A percentile compares a stretch with the other conserved stretches of the same genome.
These are phyloP conservation scores for Cytospora leucostoma DNA, from an alignment of 2,329 filamentous ascomycete genomes.

Conservation along the genomic window DNA sequence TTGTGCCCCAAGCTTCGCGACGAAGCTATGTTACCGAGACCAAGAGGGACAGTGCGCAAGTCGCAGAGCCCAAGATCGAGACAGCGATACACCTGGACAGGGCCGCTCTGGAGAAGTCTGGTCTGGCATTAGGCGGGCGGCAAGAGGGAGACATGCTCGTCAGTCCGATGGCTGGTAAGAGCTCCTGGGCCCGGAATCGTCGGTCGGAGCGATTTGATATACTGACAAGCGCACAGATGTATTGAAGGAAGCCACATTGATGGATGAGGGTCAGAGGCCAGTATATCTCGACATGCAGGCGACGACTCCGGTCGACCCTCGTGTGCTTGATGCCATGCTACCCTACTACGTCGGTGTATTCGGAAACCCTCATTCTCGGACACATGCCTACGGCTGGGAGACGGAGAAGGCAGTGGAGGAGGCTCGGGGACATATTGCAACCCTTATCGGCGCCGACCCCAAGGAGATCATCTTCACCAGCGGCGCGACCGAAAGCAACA, in stretches of 20 bases:
- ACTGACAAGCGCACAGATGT: conserved; percentile 55
- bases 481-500: conserved; percentile 97
- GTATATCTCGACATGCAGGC: conserved; percentile 99
- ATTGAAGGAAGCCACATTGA: conserved; percentile 85
- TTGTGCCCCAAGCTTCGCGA: conserved; percentile 33
- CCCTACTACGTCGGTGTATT: conserved; percentile 92
- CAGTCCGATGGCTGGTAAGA: conserved; percentile 72
- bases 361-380: conserved; percentile 95
- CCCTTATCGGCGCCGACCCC: conserved; percentile 86
- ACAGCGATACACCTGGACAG: conserved; percentile 85
- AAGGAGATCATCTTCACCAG: conserved; percentile 99
- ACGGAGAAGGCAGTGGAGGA: conserved; percentile 91
- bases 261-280: conserved; percentile 89
- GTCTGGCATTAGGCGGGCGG: conserved; percentile 53
- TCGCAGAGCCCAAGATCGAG: conserved; percentile 80
- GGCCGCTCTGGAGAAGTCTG: conserved; percentile 71
- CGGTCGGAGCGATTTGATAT: not conserved
- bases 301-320: conserved; percentile 90
- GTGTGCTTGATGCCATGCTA: conserved; percentile 95
- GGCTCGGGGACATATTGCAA: conserved; percentile 79
- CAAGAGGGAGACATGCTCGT: conserved; percentile 67
- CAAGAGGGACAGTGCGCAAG: conserved; percentile 76
- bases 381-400: conserved; percentile 98
- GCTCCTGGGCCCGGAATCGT: not conserved
- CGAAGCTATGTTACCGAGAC: conserved; percentile 84